Conservation (phyloP, 1,284 basidiomycete species). For the Cryptococcus depauperatus region DNA sequence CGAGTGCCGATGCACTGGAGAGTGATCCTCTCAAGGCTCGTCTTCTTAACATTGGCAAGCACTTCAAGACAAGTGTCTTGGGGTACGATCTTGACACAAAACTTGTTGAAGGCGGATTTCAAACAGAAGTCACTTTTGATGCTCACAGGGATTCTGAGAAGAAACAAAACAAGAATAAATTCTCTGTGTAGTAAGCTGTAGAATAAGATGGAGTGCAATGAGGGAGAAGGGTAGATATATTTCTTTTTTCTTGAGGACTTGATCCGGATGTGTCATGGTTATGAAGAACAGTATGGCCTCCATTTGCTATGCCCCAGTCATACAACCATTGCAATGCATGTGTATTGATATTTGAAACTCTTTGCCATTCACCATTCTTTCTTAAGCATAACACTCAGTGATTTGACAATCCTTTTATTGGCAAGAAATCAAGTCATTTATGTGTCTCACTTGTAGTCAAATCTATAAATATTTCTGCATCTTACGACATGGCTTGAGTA, state of each 20-base stretch:
- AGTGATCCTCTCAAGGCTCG: slow-evolving; percentile 54
- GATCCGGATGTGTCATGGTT: background rate
- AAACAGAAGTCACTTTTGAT: slow-evolving; percentile 88
- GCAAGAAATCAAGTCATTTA: too few relatives aligned
- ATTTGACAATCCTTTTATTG: too few relatives aligned
- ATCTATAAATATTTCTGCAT: too few relatives aligned
- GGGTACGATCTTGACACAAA: slow-evolving; percentile 68
- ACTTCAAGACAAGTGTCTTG: slow-evolving; percentile 86
- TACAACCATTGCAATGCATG: slow-evolving; percentile 6
- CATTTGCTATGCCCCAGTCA: background rate
- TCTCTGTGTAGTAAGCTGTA: slow-evolving; percentile 54
- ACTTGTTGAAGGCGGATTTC: slow-evolving; percentile 59
- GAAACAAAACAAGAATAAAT: slow-evolving; percentile 81
- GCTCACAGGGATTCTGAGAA: slow-evolving; percentile 88
- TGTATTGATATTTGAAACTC: slow-evolving; percentile 3
- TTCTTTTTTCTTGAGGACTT: background rate
- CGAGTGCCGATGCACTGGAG: slow-evolving; percentile 44
- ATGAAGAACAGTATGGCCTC: too few relatives aligned
- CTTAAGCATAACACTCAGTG: too few relatives aligned
- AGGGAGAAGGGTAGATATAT: background rate
- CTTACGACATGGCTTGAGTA: too few relatives aligned
- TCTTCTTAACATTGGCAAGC: slow-evolving; percentile 64
- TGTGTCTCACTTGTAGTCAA: too few relatives aligned
- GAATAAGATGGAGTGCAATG: background rate
- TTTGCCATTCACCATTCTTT: too few relatives aligned